Base-by-base conservation (phyloP, 768 basidiomycete genomes). In the Tylopilus vinaceipallidus region DNA sequence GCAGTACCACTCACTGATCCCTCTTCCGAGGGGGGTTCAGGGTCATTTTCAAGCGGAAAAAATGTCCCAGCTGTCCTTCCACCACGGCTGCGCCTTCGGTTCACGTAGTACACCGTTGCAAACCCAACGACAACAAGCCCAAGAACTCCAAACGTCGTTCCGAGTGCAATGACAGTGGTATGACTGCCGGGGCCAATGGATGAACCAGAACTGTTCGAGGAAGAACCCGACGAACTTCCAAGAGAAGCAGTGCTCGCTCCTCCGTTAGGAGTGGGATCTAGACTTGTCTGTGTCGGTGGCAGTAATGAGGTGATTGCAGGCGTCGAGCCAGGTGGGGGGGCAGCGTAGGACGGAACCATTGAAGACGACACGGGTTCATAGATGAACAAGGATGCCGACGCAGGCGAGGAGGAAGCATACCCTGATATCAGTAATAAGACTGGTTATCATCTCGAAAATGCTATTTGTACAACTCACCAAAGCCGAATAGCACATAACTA, bases 401-500 rank as follows among this genome's bases (percentile, higher is more conserved):
- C 83, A 14, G 66, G 63, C 12, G 66, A 51, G 19, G 68, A 69
- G n/a, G 61, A 37, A 20, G 66, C 61, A 42, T 69, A 67, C 17
- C 66, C 68, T 67, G n/a, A 22, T 16, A 35, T 19, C 26, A 16
- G 11, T 10, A 19, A 39, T 78, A 41, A 61, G 45, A 58, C 33
- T 17, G 26, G 20, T 3, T 26, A 39, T 36, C 10, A 4, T 36
- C 8, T 13, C 27, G 13, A 51, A 20, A 23, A 42, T 41, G 37
- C 9, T 16, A n/a, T 36, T 33, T 26, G 24, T 19, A 44, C 41
- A 20, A 69, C 85, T 56, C 57, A 91, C 90, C 90, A 60, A 86
- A 88, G 29, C 84, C 86, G 64, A 93, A 88, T 10, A 94, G 63
- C 19, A 91, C 82, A 46, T 80, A 73, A 27, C 74, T 71, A 12